Percentiles rank a stretch among this genome's conserved stretches.
phyloP scores from a whole-genome alignment of 2,329 filamentous ascomycete genomes.

The Hirsutella thompsonii region DNA sequence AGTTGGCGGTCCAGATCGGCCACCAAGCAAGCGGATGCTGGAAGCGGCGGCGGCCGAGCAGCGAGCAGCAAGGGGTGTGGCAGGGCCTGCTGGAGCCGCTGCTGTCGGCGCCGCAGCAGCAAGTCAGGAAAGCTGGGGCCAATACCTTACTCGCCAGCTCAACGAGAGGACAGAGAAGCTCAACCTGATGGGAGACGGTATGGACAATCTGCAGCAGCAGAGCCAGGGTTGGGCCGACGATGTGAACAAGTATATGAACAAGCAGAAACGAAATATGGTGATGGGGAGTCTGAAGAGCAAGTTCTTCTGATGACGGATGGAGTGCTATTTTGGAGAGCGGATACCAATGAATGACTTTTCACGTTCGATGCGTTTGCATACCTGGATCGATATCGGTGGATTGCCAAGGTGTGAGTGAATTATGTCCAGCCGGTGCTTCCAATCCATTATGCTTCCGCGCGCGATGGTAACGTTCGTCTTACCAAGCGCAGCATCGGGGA shows the following conservation, averaged over 20 bases:
- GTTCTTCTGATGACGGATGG: slow-evolving; percentile 24
- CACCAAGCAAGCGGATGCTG: slow-evolving; percentile 78
- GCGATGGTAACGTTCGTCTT: too few species aligned
- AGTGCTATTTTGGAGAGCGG: background rate
- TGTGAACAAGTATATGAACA: slow-evolving; percentile 72
- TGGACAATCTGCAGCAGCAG: slow-evolving; percentile 70
- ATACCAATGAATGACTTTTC: background rate
- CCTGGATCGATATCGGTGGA: too few species aligned
- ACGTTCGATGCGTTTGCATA: too few species aligned
- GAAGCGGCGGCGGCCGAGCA: slow-evolving; percentile 68
- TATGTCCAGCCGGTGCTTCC: too few species aligned
- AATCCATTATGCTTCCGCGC: too few species aligned
- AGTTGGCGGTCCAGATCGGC: slow-evolving; percentile 79
- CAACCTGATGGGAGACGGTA: slow-evolving; percentile 67
- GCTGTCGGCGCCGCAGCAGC: slow-evolving; percentile 7
- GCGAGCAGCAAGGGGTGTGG: slow-evolving; percentile 34
- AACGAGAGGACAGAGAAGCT: slow-evolving; percentile 86
- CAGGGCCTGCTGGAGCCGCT: slow-evolving; percentile 15
- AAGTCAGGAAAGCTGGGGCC: slow-evolving; percentile 51
- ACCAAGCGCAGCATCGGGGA: too few species aligned
- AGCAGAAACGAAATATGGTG: slow-evolving; percentile 78
- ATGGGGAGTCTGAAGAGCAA: slow-evolving; percentile 55
- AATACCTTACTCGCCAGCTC: slow-evolving; percentile 76
- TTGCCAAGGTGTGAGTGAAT: too few species aligned
- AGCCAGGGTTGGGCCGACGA: slow-evolving; percentile 79